Evolutionary conservation across 2,329 filamentous ascomycete genomes (phyloP), one percentile per base, ranked within the genome.

Genomic region (Didymosphaeria variabile): DNA sequence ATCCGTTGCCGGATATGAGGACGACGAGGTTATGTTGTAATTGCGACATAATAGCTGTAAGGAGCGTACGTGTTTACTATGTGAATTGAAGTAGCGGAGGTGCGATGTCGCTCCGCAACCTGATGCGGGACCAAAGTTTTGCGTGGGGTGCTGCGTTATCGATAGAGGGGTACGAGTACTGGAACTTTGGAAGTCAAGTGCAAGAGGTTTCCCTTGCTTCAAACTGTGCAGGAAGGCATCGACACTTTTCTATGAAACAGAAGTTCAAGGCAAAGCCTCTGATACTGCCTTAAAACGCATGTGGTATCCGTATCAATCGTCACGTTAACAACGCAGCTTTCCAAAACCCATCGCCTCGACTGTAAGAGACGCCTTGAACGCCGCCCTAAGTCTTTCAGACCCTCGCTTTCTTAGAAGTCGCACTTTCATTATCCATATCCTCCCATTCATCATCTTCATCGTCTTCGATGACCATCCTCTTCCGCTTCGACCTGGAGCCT

Each of bases 1-100:
- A 88, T 69, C 92, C 92, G 67, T 86, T 89, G 77, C 91, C 76
- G 42, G 77, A 79, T 38, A 79, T 77, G 19, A 92, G 86, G 68
- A 92, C 87, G 55, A 89, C 84, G 68, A 91, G 84, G 59, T 85
- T 86, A 70, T 80, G 73, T 45, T 75, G 75, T 9, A 71, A 50
- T 21, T 56, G n/a, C 31, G 60, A 42, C 60, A 62, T 62, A 26
- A 15, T 57, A 53, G 4, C 5, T 79, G 0, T 57, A 84, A 69
- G 65, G 75, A 72, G 72, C 56, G 59, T 72, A 65, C 62, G 68
- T 74, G 79, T 63, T 72, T 72, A 29, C 4, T 80, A 53, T 59
- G 78, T 61, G 4, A 51, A 80, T 68, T 13, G 78, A 4, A 79
- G 70, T 5, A 74, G 76, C 10, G 79, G 75, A 1, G 62, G 80